Evolutionary conservation across 768 basidiomycete species (phyloP).

Genomic region (Tricholoma saponaceum): DNA sequence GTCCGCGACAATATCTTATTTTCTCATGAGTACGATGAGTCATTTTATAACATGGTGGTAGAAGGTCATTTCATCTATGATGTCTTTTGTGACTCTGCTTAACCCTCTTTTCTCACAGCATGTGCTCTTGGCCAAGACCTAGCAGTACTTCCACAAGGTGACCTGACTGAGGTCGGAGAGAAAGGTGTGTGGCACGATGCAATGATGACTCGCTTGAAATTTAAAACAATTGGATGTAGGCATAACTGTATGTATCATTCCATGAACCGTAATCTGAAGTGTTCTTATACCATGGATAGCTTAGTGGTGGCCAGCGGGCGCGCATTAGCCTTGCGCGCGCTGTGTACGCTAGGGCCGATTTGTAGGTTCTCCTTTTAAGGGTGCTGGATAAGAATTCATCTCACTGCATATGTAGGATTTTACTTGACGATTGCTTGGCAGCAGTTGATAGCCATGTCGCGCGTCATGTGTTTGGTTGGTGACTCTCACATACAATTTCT

Average conservation of each 20-base stretch:
- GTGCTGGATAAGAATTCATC: background rate
- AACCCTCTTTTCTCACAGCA: constrained; percentile 33
- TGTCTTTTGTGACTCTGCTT: background rate
- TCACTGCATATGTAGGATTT: constrained; percentile 38
- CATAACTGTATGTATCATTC: constrained; percentile 47
- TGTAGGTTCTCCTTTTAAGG: constrained; percentile 40
- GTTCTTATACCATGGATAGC: constrained; percentile 26
- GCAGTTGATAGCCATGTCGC: constrained; percentile 87
- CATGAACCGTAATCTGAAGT: background rate
- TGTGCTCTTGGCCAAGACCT: constrained; percentile 86
- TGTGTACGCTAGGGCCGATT: constrained; percentile 87
- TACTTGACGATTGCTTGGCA: constrained; percentile 89
- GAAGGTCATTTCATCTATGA: constrained; percentile 48
- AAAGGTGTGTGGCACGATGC: constrained; percentile 46
- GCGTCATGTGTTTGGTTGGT: constrained; percentile 74
- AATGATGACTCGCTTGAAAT: background rate
- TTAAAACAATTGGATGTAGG: constrained; percentile 22
- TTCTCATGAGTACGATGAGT: constrained; percentile 82
- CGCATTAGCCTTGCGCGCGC: constrained; percentile 83
- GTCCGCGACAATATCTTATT: constrained; percentile 91
- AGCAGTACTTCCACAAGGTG: constrained; percentile 73
- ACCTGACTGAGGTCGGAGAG: constrained; percentile 83
- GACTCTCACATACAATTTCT: background rate
- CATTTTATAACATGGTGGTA: constrained; percentile 77
- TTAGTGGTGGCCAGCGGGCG: constrained; percentile 84